Conservation (phyloP, 1,284 basidiomycete species). For the Trametes hirsuta region DNA sequence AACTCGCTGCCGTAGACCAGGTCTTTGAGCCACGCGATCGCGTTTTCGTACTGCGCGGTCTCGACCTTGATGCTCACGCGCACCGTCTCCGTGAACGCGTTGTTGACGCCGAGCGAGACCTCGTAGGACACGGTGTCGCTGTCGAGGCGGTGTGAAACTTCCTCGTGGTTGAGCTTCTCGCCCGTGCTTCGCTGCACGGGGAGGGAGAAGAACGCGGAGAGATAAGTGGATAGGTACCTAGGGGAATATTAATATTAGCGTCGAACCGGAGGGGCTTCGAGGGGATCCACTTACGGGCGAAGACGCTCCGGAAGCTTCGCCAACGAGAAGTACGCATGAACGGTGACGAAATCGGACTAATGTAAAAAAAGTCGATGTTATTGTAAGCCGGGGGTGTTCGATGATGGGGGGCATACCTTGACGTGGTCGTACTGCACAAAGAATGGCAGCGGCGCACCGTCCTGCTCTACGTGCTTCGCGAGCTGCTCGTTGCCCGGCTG, state of each 20-base stretch:
- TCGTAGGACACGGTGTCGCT: conserved; percentile 92
- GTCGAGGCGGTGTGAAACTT: conserved; percentile 91
- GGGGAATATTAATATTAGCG: conserved; percentile 13
- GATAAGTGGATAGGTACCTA: conserved; percentile 84
- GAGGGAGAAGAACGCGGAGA: conserved; percentile 88
- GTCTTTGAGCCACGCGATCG: conserved; percentile 89
- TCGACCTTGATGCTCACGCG: conserved; percentile 88
- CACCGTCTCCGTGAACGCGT: conserved; percentile 76
- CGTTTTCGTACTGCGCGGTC: conserved; percentile 77
- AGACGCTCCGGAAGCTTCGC: conserved; percentile 71
- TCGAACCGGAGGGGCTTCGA: background rate
- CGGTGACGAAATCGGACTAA: conserved; percentile 89
- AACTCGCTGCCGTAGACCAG: conserved; percentile 86
- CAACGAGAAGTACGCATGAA: conserved; percentile 83
- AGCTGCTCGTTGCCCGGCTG: conserved; percentile 42
- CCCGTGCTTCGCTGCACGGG: conserved; percentile 79
- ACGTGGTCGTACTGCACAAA: conserved; percentile 93
- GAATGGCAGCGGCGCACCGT: conserved; percentile 77
- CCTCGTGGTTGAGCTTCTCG: conserved; percentile 78
- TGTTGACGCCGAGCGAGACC: conserved; percentile 70
- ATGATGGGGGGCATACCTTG: conserved; percentile 51
- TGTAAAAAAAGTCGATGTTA: background rate
- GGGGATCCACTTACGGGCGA: conserved; percentile 57
- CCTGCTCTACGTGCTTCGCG: conserved; percentile 69
- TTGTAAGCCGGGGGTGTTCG: too few species aligned